Base-by-base conservation (phyloP, 2,329 filamentous ascomycete genomes). In the Microsporum canis region DNA sequence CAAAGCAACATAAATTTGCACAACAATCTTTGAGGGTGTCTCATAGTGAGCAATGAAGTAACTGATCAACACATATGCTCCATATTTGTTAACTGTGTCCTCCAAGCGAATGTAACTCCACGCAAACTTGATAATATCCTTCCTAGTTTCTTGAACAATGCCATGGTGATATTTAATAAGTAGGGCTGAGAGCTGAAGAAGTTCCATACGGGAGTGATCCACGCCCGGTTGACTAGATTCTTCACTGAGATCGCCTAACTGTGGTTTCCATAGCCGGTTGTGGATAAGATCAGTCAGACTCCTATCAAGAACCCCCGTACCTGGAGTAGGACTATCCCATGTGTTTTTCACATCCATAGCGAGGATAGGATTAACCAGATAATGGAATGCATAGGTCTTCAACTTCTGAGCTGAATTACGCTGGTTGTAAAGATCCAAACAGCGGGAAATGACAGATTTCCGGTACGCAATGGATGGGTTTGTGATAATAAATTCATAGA, bases 61-160 rank as follows among this genome's bases (percentile, higher is more conserved):
- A 2, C 89, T 91, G 63, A 99, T 95, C 4, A 99, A 85, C 3
- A 96, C 92, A 69, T 99, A 99, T 2, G 94, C 91, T 0, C 92
- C 94, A 72, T 97, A 94, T 74, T 99, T 99, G 79, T 97, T 99
- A 78, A 99, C 96, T 61, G 96, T 89, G 73, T 99, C 94, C 70
- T 99, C 95, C n/a, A 99, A 82, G 29, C 89, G 85, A 68, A 99
- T 99, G 71, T 96, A 97, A 17, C 91, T 96, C 94, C 94, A 99
- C 2, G 91, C 91, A 74, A 97, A 99, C 75, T 96, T 97, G 70
- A 99, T 99, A 64, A 99, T 92, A 65, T 99, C 94, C 74, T 99
- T 99, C 41, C 95, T 86, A 1, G 89, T 87, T 69, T 97, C 94
- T 66, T 95, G 88, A 1, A 99, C 82, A 60, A 91, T 88, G 36